Conservation (phyloP, 176 grass and related monocot species). For the Zoysia pacifica region DNA sequence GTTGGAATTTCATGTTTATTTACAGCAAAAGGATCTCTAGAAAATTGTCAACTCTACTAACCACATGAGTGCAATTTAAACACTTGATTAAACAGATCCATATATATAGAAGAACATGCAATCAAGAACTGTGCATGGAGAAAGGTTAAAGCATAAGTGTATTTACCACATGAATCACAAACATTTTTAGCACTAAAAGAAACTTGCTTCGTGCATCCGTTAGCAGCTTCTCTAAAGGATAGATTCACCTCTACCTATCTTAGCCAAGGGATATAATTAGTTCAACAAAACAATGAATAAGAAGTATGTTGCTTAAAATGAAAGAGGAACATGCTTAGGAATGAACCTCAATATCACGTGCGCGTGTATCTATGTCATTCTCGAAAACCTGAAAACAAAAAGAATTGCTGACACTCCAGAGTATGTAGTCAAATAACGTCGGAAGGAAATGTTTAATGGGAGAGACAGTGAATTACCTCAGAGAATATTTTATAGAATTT, state of each 20-base stretch:
- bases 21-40: slow-evolving; percentile 10
- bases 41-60: slow-evolving; percentile 18
- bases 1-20: slow-evolving; percentile 6
- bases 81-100: slow-evolving; percentile 16
- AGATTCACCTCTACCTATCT: slow-evolving; percentile 73
- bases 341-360: slow-evolving; percentile 77
- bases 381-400: slow-evolving; percentile 75
- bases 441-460: slow-evolving; percentile 6
- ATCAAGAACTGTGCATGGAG: background rate
- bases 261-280: slow-evolving; percentile 43
- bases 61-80: slow-evolving; percentile 11
- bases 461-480: slow-evolving; percentile 57
- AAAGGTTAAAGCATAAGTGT: slow-evolving; percentile 18
- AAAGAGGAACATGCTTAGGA: slow-evolving; percentile 36
- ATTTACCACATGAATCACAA: slow-evolving; percentile 89
- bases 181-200: slow-evolving; percentile 69
- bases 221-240: slow-evolving; percentile 88
- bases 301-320: slow-evolving; percentile 11
- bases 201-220: slow-evolving; percentile 69
- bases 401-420: slow-evolving; percentile 34
- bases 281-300: slow-evolving; percentile 22
- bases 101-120: slow-evolving; percentile 15
- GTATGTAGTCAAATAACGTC: background rate
- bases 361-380: slow-evolving; percentile 57
- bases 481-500: slow-evolving; percentile 93